phyloP scores from a whole-genome alignment of 805 yeast genomes.

The Diddensiella transvaalensis region DNA sequence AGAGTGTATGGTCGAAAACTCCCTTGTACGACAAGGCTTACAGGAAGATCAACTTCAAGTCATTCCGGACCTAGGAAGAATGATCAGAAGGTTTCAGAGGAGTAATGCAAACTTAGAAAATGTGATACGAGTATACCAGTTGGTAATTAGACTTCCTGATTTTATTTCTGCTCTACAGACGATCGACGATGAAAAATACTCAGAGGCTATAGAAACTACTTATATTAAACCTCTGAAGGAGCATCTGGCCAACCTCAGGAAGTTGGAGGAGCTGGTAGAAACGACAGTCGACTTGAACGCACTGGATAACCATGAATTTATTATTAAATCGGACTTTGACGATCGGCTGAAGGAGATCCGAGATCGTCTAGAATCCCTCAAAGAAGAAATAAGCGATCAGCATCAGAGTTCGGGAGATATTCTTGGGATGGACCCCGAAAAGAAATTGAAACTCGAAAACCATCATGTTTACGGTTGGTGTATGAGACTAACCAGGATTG shows the following conservation, averaged over 20 bases:
- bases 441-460: conserved; percentile 83
- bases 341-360: conserved; percentile 64
- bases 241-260: conserved; percentile 50
- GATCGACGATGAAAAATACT: conserved; percentile 38
- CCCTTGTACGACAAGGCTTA: conserved; percentile 60
- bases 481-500: conserved; percentile 83
- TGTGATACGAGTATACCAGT: conserved; percentile 82
- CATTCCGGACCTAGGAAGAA: conserved; percentile 79
- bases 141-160: conserved; percentile 68
- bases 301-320: conserved; percentile 74
- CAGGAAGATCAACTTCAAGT: conserved; percentile 63
- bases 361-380: conserved; percentile 51
- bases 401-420: conserved; percentile 70
- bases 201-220: conserved; percentile 40
- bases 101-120: conserved; percentile 72
- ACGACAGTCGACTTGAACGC: conserved; percentile 87
- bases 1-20: conserved; percentile 65
- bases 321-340: conserved; percentile 87
- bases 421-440: conserved; percentile 75
- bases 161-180: conserved; percentile 50
- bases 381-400: conserved; percentile 51
- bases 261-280: conserved; percentile 82
- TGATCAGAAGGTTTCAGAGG: conserved; percentile 62
- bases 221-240: conserved; percentile 61
- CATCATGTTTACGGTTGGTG: conserved; percentile 93